phyloP scores from a whole-genome alignment of 1,284 basidiomycete species.

The Cutaneotrichosporon sp. region DNA sequence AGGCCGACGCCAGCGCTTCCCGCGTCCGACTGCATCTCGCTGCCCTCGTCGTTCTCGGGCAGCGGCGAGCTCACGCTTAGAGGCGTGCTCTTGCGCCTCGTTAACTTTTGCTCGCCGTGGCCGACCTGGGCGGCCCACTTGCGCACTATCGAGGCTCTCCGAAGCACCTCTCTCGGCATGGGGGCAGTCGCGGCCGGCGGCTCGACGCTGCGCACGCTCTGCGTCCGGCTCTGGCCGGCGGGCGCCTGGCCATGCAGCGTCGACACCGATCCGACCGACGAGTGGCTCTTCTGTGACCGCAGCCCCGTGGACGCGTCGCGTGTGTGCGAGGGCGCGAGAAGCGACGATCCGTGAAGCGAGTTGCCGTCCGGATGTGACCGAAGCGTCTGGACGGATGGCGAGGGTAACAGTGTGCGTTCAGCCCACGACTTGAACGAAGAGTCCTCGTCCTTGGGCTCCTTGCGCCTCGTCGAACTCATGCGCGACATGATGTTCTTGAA shows the following conservation, averaged over 20 bases:
- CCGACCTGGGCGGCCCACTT: slow-evolving; percentile 24
- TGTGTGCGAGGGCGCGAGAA: neutral
- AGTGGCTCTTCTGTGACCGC: slow-evolving; percentile 14
- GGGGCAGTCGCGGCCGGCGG: neutral
- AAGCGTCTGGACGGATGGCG: neutral
- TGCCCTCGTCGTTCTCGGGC: neutral
- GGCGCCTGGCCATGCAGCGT: neutral
- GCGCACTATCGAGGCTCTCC: slow-evolving; percentile 24
- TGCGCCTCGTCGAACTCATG: slow-evolving; percentile 12
- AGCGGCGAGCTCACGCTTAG: neutral
- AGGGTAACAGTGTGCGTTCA: neutral
- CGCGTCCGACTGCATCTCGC: neutral
- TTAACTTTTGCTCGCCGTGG: neutral
- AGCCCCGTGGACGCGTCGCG: neutral
- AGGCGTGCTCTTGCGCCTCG: slow-evolving; percentile 5
- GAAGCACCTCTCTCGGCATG: neutral
- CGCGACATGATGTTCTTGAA: slow-evolving; percentile 18
- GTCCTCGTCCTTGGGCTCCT: slow-evolving; percentile 5
- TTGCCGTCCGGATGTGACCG: neutral
- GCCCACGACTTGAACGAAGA: slow-evolving; percentile 3
- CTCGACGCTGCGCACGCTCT: slow-evolving; percentile 3
- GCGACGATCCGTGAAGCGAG: neutral
- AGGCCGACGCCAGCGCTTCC: neutral
- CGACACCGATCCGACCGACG: slow-evolving; percentile 16
- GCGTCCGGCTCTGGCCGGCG: neutral